phyloP scores from a whole-genome alignment of 2,329 filamentous ascomycete species.

The Aspergillus luchuensis region DNA sequence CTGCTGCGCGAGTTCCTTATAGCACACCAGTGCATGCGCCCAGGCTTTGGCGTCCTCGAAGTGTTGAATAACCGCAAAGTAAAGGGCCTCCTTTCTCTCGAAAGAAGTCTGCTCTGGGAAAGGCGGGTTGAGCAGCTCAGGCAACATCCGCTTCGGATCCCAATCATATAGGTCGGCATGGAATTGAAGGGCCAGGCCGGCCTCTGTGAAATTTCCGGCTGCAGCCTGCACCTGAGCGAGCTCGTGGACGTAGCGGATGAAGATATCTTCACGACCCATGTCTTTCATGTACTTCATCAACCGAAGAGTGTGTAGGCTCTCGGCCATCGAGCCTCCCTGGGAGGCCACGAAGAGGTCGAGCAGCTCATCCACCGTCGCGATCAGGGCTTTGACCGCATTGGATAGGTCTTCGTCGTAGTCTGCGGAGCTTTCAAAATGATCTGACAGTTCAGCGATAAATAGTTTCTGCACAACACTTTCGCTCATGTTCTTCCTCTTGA shows the following conservation, averaged over 20 bases:
- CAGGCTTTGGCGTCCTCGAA: slow-evolving; percentile 95
- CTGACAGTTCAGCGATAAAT: slow-evolving; percentile 82
- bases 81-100: slow-evolving; percentile 87
- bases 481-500: slow-evolving; percentile 84
- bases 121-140: slow-evolving; percentile 70
- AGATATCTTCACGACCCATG: slow-evolving; percentile 96
- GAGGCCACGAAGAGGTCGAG: slow-evolving; percentile 88
- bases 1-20: slow-evolving; percentile 86
- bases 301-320: slow-evolving; percentile 85
- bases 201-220: slow-evolving; percentile 79
- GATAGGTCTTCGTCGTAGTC: slow-evolving; percentile 73
- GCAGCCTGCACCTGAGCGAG: slow-evolving; percentile 75
- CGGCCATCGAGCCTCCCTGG: slow-evolving; percentile 71
- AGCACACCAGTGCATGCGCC: slow-evolving; percentile 83
- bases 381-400: slow-evolving; percentile 72
- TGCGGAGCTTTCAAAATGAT: slow-evolving; percentile 73
- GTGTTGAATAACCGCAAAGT: slow-evolving; percentile 91
- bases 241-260: slow-evolving; percentile 93
- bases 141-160: slow-evolving; percentile 70
- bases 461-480: slow-evolving; percentile 90
- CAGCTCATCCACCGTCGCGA: slow-evolving; percentile 84
- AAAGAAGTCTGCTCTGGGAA: slow-evolving; percentile 84
- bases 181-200: slow-evolving; percentile 81
- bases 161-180: slow-evolving; percentile 93
- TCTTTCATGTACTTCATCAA: slow-evolving; percentile 96